Base-by-base conservation (phyloP, 768 basidiomycete species). In the Cystobasidium ongulense region DNA sequence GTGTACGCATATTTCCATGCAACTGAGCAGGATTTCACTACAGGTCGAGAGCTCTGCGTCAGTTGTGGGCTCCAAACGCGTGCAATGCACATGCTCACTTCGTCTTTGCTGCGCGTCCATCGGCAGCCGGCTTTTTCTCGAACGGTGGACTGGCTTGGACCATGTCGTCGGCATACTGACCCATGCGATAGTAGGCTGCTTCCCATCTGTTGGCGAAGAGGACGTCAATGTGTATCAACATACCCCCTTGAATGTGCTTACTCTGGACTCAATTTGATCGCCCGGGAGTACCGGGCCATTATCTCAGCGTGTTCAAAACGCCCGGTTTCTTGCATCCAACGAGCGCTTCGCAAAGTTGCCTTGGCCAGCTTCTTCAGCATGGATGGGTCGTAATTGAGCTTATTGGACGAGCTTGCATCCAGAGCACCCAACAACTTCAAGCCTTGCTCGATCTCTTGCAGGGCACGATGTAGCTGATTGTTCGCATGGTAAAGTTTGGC, bases 251-350 rank as follows among this genome's bases (percentile, higher is more conserved):
- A 17, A 29, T 33, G 13, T 15, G 79, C 81, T 50, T 33, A 84
- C 84, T 80, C 76, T 15, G 78, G 78, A 15, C 80, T 81, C 25
- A 84, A 75, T 17, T 73, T 74, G 17, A 78, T 78, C 0, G 83
- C 83, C 29, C 82, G 76, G 25, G 77, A 76, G 76, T 82, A 84
- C 10, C 85, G 84, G 41, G 84, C 85, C 75, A 87, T 84, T 23
- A 96, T 86, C 0, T 84, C 82, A 23, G 85, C 84, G 23, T 83
- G 81, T 13, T 89, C 90, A 77, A 87, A 94, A 25, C 96, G 85
- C 63, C 89, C 91, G 0, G 90, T 88, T 73, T 97, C 92, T 63
- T 88, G 86, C 87, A 92, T 91, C 93, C 94, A 98, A 17, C 92
- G 88, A 17, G 91, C 92, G 41, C 88, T 87, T 13, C 96, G 84